Conservation (phyloP, 805 yeast species). For the Yamadazyma paraphyllophila region DNA sequence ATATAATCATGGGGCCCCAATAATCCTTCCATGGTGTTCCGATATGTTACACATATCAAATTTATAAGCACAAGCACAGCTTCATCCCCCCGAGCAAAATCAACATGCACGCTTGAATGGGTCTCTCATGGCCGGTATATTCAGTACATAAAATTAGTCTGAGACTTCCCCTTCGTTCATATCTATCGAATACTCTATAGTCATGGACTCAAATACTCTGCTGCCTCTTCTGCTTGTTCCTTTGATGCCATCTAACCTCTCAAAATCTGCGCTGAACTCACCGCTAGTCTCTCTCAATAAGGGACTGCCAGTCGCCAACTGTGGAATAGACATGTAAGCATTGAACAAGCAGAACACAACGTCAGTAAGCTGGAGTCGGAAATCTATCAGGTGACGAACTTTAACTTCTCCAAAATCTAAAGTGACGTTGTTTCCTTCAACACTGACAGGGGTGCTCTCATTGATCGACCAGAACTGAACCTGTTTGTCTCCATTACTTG, state of each 20-base stretch:
- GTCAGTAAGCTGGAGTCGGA: constrained; percentile 16
- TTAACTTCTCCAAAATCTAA: not conserved
- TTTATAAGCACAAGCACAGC: too few species aligned
- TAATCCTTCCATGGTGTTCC: too few species aligned
- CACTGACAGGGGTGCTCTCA: not conserved
- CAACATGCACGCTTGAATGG: too few species aligned
- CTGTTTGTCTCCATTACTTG: not conserved
- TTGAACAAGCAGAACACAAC: constrained; percentile 18
- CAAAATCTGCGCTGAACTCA: constrained; percentile 13
- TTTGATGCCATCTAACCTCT: constrained; percentile 62
- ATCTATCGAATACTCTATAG: constrained; percentile 18
- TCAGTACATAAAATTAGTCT: too few species aligned
- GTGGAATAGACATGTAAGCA: not conserved
- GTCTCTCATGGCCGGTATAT: too few species aligned
- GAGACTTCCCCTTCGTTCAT: too few species aligned
- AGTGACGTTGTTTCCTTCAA: not conserved
- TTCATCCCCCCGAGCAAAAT: too few species aligned
- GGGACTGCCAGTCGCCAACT: too few species aligned
- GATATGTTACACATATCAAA: too few species aligned
- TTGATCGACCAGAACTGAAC: not conserved
- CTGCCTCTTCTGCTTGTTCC: constrained; percentile 59
- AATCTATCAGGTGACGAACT: not conserved
- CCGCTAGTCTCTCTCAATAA: not conserved
- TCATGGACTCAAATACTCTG: constrained; percentile 50
- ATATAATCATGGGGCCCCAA: too few species aligned